These are phyloP conservation scores for Chrysosporium queenslandicum DNA, from an alignment of 2,329 filamentous ascomycete genomes.

Conservation along the genomic window DNA sequence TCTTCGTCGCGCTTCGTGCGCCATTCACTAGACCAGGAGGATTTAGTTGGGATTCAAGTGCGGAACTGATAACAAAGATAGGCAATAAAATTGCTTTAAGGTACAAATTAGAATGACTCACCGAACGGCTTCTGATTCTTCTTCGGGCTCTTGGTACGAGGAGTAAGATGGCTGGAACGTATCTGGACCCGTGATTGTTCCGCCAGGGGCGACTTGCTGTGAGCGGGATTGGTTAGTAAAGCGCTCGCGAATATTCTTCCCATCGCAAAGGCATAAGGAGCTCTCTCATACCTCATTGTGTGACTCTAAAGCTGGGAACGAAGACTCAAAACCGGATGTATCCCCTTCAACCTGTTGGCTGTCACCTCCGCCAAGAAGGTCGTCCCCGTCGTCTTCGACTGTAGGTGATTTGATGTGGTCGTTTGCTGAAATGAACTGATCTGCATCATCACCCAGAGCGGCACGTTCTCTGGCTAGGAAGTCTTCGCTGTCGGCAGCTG, in stretches of 20 bases:
- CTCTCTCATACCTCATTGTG: slow-evolving; percentile 54
- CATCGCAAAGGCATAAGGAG: not conserved
- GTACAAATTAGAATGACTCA: slow-evolving; percentile 21
- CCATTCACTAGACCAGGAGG: slow-evolving; percentile 79
- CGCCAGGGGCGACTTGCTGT: slow-evolving; percentile 62
- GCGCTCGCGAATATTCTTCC: not conserved
- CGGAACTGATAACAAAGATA: too few relatives aligned
- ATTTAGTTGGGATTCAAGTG: too few relatives aligned
- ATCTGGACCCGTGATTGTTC: slow-evolving; percentile 64
- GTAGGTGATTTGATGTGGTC: slow-evolving; percentile 52
- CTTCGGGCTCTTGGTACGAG: slow-evolving; percentile 52
- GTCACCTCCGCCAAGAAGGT: slow-evolving; percentile 54
- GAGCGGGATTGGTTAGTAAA: slow-evolving; percentile 4
- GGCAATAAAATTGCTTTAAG: not conserved
- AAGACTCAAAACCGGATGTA: slow-evolving; percentile 65
- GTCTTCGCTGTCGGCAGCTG: slow-evolving; percentile 53
- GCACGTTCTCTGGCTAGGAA: slow-evolving; percentile 90
- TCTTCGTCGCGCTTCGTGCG: slow-evolving; percentile 76
- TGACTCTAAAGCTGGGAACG: slow-evolving; percentile 74
- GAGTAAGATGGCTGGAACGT: slow-evolving; percentile 48
- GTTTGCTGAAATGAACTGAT: slow-evolving; percentile 71
- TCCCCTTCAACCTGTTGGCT: slow-evolving; percentile 30
- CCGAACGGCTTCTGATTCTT: slow-evolving; percentile 79
- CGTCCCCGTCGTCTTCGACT: slow-evolving; percentile 54
- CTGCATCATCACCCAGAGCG: slow-evolving; percentile 79